Percentiles rank a stretch among this genome's conserved stretches.
Conservation (phyloP, 345 rosid species). For the Orychophragmus violaceus region DNA sequence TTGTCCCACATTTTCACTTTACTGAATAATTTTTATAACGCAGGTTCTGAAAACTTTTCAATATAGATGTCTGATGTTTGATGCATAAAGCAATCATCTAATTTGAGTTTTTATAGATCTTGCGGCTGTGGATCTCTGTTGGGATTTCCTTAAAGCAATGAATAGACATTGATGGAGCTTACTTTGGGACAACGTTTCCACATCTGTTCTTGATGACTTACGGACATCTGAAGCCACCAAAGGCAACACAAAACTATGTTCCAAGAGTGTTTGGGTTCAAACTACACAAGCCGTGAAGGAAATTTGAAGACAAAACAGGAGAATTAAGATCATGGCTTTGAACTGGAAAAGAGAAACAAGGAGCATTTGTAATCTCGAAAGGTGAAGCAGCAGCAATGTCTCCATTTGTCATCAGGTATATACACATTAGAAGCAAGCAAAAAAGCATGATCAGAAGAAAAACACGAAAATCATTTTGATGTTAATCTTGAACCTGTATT, state of each 20-base stretch:
- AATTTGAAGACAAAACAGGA: neutral
- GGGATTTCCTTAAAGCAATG: constrained; percentile 38
- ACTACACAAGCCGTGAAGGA: constrained; percentile 52
- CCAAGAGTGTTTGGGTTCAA: constrained; percentile 95
- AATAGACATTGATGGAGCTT: constrained; percentile 93
- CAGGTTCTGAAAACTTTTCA: neutral
- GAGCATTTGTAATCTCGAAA: constrained; percentile 13
- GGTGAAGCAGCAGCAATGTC: constrained; percentile 15
- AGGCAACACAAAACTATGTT: constrained; percentile 68
- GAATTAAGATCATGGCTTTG: constrained; percentile 13
- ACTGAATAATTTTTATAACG: neutral
- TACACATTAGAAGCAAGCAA: constrained; percentile 11
- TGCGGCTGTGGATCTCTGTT: neutral
- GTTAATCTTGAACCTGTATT: constrained; percentile 13
- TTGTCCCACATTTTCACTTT: neutral
- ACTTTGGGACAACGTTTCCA: constrained; percentile 88
- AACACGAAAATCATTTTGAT: neutral
- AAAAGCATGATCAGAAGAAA: constrained; percentile 6
- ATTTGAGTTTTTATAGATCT: neutral
- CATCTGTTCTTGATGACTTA: constrained; percentile 86
- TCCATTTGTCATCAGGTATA: constrained; percentile 15
- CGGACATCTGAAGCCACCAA: constrained; percentile 85
- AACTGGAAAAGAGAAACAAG: constrained; percentile 28
- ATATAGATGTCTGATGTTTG: neutral
- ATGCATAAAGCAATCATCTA: neutral